Evolutionary conservation across 139 green algal species (phyloP).

Genomic region (Tetratostichococcus sp.): DNA sequence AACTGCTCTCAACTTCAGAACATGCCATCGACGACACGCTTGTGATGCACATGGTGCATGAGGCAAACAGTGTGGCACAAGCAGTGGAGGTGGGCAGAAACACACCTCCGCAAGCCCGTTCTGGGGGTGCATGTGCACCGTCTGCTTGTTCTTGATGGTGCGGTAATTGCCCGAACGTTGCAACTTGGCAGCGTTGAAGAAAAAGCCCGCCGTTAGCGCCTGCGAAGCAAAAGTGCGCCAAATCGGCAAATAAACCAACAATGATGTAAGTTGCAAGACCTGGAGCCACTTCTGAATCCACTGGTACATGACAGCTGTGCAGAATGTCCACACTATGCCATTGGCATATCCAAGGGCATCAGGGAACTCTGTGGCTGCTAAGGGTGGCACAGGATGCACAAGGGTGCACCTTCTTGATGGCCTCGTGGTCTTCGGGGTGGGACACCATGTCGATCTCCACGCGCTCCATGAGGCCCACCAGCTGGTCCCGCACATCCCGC

Average conservation of each 20-base stretch:
- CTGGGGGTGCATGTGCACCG: slow-evolving; percentile 94
- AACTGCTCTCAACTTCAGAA: too few species aligned
- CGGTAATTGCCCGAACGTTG: slow-evolving; percentile 88
- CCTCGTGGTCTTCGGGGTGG: slow-evolving; percentile 68
- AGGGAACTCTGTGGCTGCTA: too few species aligned
- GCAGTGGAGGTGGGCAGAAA: too few species aligned
- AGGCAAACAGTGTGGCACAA: too few species aligned
- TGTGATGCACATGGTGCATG: too few species aligned
- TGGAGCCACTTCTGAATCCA: too few species aligned
- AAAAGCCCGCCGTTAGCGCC: slow-evolving; percentile 71
- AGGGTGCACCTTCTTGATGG: slow-evolving; percentile 57
- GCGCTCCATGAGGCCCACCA: slow-evolving; percentile 92
- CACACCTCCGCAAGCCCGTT: slow-evolving; percentile 67
- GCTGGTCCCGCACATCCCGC: slow-evolving; percentile 93
- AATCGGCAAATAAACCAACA: too few species aligned
- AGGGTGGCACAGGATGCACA: background rate
- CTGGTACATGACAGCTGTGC: too few species aligned
- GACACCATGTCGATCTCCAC: slow-evolving; percentile 89
- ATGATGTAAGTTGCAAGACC: too few species aligned
- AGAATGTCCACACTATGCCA: too few species aligned
- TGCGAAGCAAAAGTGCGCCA: background rate
- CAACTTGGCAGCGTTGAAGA: slow-evolving; percentile 90
- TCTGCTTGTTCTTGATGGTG: slow-evolving; percentile 93
- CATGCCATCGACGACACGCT: too few species aligned
- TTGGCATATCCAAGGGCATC: too few species aligned